Evolutionary conservation across 2,329 filamentous ascomycete genomes (phyloP).

Genomic region (Aspergillus niger): DNA sequence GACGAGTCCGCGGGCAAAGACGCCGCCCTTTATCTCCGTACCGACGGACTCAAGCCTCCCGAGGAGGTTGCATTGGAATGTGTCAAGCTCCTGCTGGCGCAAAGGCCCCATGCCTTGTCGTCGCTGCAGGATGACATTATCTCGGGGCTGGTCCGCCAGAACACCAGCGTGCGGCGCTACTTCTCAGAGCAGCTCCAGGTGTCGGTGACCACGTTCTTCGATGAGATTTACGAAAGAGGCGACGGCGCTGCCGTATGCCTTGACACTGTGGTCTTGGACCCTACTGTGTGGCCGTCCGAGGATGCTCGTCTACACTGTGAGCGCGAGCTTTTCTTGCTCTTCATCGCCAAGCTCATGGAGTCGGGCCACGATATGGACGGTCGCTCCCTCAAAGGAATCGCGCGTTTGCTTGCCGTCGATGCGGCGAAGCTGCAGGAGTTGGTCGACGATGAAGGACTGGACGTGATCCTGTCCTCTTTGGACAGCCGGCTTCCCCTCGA

Average conservation of each 20-base stretch:
- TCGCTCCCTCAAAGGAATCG: conserved; percentile 62
- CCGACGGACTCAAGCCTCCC: conserved; percentile 47
- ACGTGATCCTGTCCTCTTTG: conserved; percentile 81
- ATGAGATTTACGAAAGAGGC: conserved; percentile 51
- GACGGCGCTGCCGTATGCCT: conserved; percentile 51
- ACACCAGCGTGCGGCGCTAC: conserved; percentile 44
- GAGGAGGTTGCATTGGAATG: conserved; percentile 46
- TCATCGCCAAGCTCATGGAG: conserved; percentile 87
- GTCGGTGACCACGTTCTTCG: conserved; percentile 51
- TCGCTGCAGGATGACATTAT: conserved; percentile 50
- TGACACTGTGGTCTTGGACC: conserved; percentile 49
- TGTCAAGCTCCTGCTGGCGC: conserved; percentile 45
- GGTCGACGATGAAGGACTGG: conserved; percentile 71
- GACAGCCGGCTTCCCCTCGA: conserved; percentile 76
- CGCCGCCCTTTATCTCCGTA: conserved; percentile 45
- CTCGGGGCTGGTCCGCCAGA: conserved; percentile 48
- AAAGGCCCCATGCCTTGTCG: conserved; percentile 39
- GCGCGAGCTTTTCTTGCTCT: conserved; percentile 58
- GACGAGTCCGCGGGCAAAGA: conserved; percentile 49
- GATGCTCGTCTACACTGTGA: conserved; percentile 47
- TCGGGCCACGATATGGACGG: conserved; percentile 74
- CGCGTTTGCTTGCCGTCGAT: conserved; percentile 59
- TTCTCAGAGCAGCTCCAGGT: conserved; percentile 46
- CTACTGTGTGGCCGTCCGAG: conserved; percentile 49
- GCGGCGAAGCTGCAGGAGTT: conserved; percentile 50